These are phyloP conservation scores for Fusarium torulosum DNA, from an alignment of 2,329 filamentous ascomycete species.

Conservation along the genomic window DNA sequence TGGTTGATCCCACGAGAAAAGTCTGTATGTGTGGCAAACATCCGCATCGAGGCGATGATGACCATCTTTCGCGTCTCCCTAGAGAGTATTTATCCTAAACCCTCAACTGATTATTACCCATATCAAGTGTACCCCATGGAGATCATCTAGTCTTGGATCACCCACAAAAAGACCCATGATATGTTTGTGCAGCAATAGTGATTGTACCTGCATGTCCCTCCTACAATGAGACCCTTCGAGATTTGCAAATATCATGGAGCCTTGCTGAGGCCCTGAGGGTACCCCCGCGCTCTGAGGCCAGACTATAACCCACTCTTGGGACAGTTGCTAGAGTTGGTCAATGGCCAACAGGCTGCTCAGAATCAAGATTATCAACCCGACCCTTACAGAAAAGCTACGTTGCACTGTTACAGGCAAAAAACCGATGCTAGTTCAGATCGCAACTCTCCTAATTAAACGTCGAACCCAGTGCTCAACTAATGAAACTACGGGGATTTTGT, in stretches of 20 bases:
- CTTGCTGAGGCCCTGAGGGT: not conserved
- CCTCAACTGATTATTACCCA: not conserved
- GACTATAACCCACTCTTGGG: conserved; percentile 2
- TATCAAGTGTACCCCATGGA: not conserved
- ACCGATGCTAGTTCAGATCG: conserved; percentile 11
- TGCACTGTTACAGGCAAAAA: not conserved
- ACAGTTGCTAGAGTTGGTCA: conserved; percentile 2
- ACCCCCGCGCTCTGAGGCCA: conserved; percentile 11
- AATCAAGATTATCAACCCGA: conserved; percentile 11
- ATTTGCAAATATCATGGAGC: conserved; percentile 24
- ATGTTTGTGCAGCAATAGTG: conserved; percentile 2
- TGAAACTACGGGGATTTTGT: not conserved
- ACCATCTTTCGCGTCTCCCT: not conserved
- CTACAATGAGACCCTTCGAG: conserved; percentile 9
- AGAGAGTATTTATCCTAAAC: not conserved
- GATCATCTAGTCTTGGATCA: not conserved
- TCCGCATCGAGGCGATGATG: conserved; percentile 4
- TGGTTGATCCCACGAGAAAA: conserved; percentile 14
- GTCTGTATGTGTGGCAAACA: conserved; percentile 26
- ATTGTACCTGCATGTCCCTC: conserved; percentile 31
- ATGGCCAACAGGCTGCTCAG: conserved; percentile 6
- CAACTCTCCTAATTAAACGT: not conserved
- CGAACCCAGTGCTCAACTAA: not conserved
- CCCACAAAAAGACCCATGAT: conserved; percentile 7
- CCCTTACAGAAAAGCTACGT: not conserved